Evolutionary conservation across 2,329 filamentous ascomycete genomes (phyloP), one percentile per base, ranked within the genome.

Genomic region (Fulvia fulva): DNA sequence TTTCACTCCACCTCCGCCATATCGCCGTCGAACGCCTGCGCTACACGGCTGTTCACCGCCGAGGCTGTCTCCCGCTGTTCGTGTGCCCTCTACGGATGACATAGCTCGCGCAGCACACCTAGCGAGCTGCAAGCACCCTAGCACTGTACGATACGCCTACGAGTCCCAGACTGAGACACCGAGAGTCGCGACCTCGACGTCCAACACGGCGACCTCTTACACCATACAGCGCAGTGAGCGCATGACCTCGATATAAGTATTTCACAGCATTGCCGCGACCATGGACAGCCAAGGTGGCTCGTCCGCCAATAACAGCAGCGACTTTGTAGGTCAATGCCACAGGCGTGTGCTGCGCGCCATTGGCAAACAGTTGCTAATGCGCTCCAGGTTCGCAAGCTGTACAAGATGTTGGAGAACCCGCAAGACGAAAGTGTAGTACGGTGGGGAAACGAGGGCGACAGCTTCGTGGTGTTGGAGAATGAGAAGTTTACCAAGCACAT

Each of bases 381-480:
- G 37, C 30, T 22, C 46, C 68, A 97, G 92, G 92, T 97, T 78
- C 91, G 93, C 81, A 97, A 97, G 79, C 81, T 97, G 65, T 97
- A 97, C 83, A 96, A 96, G 93, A 99, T 99, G 94, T 81, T 99
- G 69, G 93, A 97, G 76, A 95, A 95, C 71, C 92, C 92, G 34
- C 87, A 90, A 54, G 95, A 99, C 74, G 87, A 92, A 68, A 88
- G 89, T 61, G 92, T 97, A 61, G 94, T 97, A 51, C 84, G 93
- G 76, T 99, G 94, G 94, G 92, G 92, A 60, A 91, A 96, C 66
- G 88, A 92, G 64, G 92, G 91, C 55, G 90, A 97, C 71, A 96
- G 91, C 67, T 99, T 99, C 72, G 93, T 99, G 58, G 95, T 99
- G 52, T 81, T 97, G 55, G 94, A 99, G 93, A 96, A 95, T 75